These are phyloP conservation scores for Microsporum ferrugineum DNA, from an alignment of 2,329 filamentous ascomycete genomes.

Conservation along the genomic window DNA sequence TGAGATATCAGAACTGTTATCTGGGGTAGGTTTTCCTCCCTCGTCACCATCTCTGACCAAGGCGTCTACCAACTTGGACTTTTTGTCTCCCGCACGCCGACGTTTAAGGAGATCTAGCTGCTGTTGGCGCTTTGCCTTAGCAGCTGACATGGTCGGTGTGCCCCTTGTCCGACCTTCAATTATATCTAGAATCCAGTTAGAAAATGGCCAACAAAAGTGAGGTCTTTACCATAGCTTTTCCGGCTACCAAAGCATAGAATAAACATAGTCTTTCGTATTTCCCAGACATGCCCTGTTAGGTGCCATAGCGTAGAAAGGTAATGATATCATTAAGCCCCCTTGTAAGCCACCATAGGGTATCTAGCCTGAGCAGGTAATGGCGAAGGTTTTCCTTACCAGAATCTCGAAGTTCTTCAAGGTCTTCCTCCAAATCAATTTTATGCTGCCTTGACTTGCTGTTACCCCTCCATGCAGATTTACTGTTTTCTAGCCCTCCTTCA, in stretches of 20 bases:
- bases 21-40: constrained; percentile 5
- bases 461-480: background rate
- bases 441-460: constrained; percentile 17
- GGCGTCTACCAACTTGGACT: background rate
- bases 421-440: constrained; percentile 34
- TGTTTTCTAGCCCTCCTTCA: background rate
- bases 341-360: background rate
- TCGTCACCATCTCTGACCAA: constrained; percentile 5
- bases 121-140: constrained; percentile 28
- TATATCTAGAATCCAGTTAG: constrained; percentile 22
- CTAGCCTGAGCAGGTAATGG: background rate
- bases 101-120: constrained; percentile 35
- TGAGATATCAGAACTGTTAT: background rate
- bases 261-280: background rate
- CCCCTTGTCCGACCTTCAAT: constrained; percentile 34
- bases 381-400: constrained; percentile 24
- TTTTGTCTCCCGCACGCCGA: constrained; percentile 31
- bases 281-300: background rate
- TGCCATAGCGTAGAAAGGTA: background rate
- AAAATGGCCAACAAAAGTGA: background rate
- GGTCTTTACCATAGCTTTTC: background rate
- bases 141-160: constrained; percentile 27
- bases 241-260: background rate
- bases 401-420: constrained; percentile 35
- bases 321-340: background rate